Evolutionary conservation across 495 filamentous ascomycete genomes (phyloP), one percentile per base, ranked within the genome.

Genomic region (Thermochaetoides thermophila): DNA sequence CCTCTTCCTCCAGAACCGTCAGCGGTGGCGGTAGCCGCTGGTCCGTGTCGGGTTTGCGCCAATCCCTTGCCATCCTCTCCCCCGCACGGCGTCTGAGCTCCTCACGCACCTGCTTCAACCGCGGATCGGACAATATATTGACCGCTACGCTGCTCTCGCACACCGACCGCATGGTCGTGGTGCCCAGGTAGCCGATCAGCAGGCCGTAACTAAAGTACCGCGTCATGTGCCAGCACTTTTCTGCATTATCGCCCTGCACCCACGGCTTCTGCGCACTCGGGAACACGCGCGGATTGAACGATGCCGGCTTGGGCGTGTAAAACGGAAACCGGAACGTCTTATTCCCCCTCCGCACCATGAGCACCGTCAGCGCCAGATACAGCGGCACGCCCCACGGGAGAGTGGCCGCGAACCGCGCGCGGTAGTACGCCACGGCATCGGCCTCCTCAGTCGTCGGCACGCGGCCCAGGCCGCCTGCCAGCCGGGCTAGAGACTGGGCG

Each of bases 311-410:
- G 5, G 46, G 49, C 11, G 38, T 47, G 28, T 27, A 40, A 20
- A 47, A 39, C 15, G 49, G 49, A 26, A 52, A 52, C 17, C 44
- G 46, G 17, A 40, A 43, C 10, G 10, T 36, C 10, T 38, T 20
- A 7, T 35, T 38, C 15, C 49, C 46, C 6, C 37, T 35, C 18
- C 29, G n/a, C 30, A 27, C 27, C 14, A 38, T 38, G 20, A 16
- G 35, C 17, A 22, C 10, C 12, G 38, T 19, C 12, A 29, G 14
- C 20, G 31, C 14, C 14, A 40, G 17, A 8, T 24, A 14, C 7
- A 34, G 13, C 13, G 49, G 49, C 2, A 25, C 14, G n/a, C 19
- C 23, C 21, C 35, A 49, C 20, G 40, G 21, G 5, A 21, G 16
- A 1, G 14, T 29, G 23, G 29, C 19, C 20, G 29, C 27, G 24